These are phyloP conservation scores for Penicillium sclerotigenum DNA, from an alignment of 2,329 filamentous ascomycete species.

Conservation along the genomic window DNA sequence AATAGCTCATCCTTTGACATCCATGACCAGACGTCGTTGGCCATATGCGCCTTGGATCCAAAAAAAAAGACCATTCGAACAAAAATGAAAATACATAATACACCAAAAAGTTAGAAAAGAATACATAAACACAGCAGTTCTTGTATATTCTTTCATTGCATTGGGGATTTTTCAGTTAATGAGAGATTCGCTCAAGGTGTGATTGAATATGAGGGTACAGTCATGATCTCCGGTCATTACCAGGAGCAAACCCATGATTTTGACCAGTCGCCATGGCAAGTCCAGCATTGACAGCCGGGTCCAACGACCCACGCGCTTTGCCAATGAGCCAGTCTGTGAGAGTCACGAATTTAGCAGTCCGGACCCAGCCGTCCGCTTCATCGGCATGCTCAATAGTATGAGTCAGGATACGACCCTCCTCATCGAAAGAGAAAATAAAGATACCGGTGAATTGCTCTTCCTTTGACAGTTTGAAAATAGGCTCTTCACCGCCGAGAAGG, in stretches of 20 bases:
- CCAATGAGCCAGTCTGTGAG: slow-evolving; percentile 93
- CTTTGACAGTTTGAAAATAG: slow-evolving; percentile 51
- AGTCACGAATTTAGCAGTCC: slow-evolving; percentile 79
- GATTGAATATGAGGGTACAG: neutral
- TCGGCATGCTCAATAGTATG: slow-evolving; percentile 95
- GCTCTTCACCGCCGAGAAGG: slow-evolving; percentile 53
- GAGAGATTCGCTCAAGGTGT: neutral
- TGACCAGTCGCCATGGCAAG: slow-evolving; percentile 29
- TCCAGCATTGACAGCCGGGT: slow-evolving; percentile 27
- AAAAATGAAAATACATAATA: neutral
- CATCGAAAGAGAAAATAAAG: slow-evolving; percentile 95
- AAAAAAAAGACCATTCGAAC: neutral
- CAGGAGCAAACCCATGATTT: slow-evolving; percentile 7
- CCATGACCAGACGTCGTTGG: neutral
- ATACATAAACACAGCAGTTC: neutral
- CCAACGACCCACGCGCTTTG: slow-evolving; percentile 58
- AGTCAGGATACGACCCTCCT: slow-evolving; percentile 74
- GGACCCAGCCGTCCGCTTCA: slow-evolving; percentile 77
- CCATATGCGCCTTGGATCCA: neutral
- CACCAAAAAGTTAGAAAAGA: too few relatives aligned
- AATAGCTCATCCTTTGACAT: neutral
- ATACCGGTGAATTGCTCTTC: slow-evolving; percentile 81
- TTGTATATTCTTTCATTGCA: neutral
- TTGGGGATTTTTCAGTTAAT: neutral
- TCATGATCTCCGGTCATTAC: neutral